These are phyloP conservation scores for Zygoascus biomembranicola DNA, from an alignment of 805 yeast genomes.

Conservation along the genomic window DNA sequence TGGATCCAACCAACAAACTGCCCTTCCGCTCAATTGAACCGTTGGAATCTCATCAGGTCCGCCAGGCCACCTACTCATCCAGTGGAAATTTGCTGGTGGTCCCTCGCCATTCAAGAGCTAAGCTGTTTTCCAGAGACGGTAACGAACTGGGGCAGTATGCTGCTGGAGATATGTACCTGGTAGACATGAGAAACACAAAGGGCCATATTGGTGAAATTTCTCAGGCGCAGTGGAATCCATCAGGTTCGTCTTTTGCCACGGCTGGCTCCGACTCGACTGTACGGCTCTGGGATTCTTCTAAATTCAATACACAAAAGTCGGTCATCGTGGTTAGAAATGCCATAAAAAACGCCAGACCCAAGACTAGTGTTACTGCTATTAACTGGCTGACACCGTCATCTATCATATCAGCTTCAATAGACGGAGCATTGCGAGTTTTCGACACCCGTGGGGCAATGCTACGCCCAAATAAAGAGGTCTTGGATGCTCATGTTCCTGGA, in stretches of 20 bases:
- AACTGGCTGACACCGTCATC: background rate
- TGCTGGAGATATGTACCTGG: constrained; percentile 30
- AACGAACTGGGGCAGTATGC: constrained; percentile 18
- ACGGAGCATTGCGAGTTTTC: constrained; percentile 23
- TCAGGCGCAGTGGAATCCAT: constrained; percentile 25
- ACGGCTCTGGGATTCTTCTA: constrained; percentile 28
- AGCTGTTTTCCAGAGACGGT: constrained; percentile 24
- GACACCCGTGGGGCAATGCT: constrained; percentile 20
- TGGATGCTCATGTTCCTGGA: constrained; percentile 18
- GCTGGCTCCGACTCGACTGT: constrained; percentile 27
- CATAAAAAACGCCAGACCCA: background rate
- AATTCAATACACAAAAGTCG: constrained; percentile 18
- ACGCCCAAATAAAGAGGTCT: constrained; percentile 18
- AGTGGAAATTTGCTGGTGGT: constrained; percentile 19
- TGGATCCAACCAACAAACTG: constrained; percentile 20
- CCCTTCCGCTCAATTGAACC: constrained; percentile 25
- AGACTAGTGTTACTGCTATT: background rate
- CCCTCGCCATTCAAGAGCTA: constrained; percentile 20
- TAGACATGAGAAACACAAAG: constrained; percentile 29
- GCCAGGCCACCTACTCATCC: constrained; percentile 15
- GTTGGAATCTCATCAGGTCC: constrained; percentile 20
- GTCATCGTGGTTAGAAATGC: constrained; percentile 22
- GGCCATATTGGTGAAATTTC: constrained; percentile 30
- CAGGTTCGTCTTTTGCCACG: constrained; percentile 22
- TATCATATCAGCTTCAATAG: constrained; percentile 3